Evolutionary conservation across 495 filamentous ascomycete species (phyloP), one percentile per base, ranked within the genome.

Genomic region (Annulohypoxylon bovei): DNA sequence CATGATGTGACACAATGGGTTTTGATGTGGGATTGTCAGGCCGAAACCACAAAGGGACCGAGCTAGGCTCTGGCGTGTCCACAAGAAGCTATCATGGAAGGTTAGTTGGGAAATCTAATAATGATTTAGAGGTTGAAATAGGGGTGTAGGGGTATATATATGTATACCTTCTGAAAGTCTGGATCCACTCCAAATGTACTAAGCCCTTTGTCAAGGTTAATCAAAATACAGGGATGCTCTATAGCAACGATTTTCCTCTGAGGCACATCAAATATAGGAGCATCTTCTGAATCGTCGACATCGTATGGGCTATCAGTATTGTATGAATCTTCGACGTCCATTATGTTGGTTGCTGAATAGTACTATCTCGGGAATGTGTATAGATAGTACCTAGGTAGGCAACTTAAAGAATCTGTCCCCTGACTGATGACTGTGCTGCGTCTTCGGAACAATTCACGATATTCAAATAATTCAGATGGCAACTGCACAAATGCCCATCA

Each of bases 211-310:
- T 96, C 90, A 56, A 97, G 73, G 79, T 97, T 90, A 71, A 87
- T 88, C 72, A 98, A 81, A 54, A 96, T 88, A 65, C 89, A 90
- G 5, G 96, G 95, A 78, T 98, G 94, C 75, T 99, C 95, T 22
- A 98, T 85, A 62, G 89, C 90, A 32, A 93, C 86, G 46, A 98
- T 82, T 18, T 83, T 82, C 42, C 86, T 83, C 32, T 82, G 65
- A 2, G 92, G 93, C 27, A 97, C 82, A 0, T 79, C 65, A 32
- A 80, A 83, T 49, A 65, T 72, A 2, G 83, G 82, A 14, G 83
- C 83, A 50, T 67, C 68, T 11, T 68, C 47, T 11, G 44, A 60
- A 20, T 73, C 62, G 12, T 70, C 56, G 12, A 22, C 46, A 1
- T 74, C 66, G 25, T 58, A 49, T 8, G 25, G 20, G 16, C 30